phyloP scores from a whole-genome alignment of 2,329 filamentous ascomycete genomes.

The Hymenoscyphus fructigenus region DNA sequence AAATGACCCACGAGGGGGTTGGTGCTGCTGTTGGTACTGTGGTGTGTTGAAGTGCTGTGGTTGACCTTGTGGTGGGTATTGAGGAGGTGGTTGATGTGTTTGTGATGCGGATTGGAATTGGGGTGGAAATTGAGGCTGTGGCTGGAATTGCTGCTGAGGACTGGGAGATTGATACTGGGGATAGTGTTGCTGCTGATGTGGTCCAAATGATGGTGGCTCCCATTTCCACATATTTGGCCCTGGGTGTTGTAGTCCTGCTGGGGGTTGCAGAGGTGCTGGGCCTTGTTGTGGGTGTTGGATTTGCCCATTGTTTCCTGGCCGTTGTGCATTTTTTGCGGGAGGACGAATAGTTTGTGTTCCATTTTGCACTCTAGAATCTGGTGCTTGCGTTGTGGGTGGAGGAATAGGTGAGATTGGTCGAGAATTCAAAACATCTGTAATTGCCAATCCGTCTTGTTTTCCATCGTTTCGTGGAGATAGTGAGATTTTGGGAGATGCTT shows the following conservation, averaged over 20 bases:
- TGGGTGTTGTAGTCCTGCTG: conserved; percentile 24
- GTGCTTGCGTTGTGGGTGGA: conserved; percentile 6
- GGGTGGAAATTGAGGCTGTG: conserved; percentile 6
- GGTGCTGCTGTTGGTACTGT: conserved; percentile 16
- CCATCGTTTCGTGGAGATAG: conserved; percentile 23
- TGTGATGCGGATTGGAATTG: conserved; percentile 18
- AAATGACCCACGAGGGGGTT: conserved; percentile 13
- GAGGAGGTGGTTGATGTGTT: conserved; percentile 18
- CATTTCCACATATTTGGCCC: conserved; percentile 24
- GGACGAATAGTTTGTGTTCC: conserved; percentile 17
- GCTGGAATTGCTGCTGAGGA: conserved; percentile 7
- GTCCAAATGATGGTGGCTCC: conserved; percentile 30
- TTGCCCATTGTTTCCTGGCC: conserved; percentile 26
- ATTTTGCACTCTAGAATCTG: conserved; percentile 15
- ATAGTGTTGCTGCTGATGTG: conserved; percentile 16
- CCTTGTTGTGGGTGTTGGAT: conserved; percentile 15
- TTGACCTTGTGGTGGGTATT: conserved; percentile 14
- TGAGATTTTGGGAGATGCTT: conserved; percentile 16
- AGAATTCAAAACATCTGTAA: conserved; percentile 31
- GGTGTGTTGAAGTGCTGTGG: conserved; percentile 7
- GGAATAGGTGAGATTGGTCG: conserved; percentile 22
- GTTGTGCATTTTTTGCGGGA: conserved; percentile 13
- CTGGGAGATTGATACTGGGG: conserved; percentile 17
- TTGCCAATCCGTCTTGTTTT: conserved; percentile 29
- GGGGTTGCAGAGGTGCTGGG: conserved; percentile 28